A percentile compares a stretch with the other conserved stretches of the same genome.
phyloP scores from a whole-genome alignment of 2,329 filamentous ascomycete species.

The Penicillium sp. region DNA sequence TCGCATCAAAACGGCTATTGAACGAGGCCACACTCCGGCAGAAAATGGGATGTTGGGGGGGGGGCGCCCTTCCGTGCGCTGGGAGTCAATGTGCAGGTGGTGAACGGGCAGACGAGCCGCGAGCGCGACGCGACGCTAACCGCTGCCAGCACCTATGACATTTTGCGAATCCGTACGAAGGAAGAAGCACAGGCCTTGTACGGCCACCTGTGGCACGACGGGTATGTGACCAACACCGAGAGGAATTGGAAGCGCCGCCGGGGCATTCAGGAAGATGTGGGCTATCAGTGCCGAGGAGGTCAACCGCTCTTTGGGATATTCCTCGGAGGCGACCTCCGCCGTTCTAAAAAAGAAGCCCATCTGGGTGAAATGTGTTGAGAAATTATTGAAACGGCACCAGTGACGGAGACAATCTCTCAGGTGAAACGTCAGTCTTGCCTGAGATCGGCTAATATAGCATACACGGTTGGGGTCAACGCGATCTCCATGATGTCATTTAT shows the following conservation, averaged over 20 bases:
- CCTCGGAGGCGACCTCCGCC: not conserved
- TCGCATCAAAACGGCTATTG: conserved; percentile 19
- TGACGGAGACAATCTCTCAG: no score
- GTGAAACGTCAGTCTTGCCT: no score
- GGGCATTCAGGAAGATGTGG: conserved; percentile 17
- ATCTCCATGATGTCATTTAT: no score
- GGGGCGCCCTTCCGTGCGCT: conserved; percentile 14
- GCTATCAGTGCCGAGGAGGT: conserved; percentile 33
- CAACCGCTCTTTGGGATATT: conserved; percentile 8
- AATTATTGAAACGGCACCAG: not conserved
- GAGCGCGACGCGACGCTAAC: conserved; percentile 36
- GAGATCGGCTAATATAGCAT: no score
- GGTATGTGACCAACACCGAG: conserved; percentile 37
- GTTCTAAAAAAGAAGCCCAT: not conserved
- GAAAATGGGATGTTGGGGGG: conserved; percentile 25
- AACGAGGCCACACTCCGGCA: conserved; percentile 17
- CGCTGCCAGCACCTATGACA: conserved; percentile 33
- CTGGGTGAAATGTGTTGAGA: not conserved
- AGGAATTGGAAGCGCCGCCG: conserved; percentile 34
- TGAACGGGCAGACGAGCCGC: conserved; percentile 21
- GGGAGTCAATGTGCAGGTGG: conserved; percentile 18
- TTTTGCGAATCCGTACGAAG: conserved; percentile 31
- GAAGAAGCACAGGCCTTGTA: conserved; percentile 29
- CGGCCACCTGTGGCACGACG: conserved; percentile 24
- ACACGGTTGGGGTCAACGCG: no score